Evolutionary conservation across 805 yeast genomes (phyloP).

Genomic region (Starmerella apis): DNA sequence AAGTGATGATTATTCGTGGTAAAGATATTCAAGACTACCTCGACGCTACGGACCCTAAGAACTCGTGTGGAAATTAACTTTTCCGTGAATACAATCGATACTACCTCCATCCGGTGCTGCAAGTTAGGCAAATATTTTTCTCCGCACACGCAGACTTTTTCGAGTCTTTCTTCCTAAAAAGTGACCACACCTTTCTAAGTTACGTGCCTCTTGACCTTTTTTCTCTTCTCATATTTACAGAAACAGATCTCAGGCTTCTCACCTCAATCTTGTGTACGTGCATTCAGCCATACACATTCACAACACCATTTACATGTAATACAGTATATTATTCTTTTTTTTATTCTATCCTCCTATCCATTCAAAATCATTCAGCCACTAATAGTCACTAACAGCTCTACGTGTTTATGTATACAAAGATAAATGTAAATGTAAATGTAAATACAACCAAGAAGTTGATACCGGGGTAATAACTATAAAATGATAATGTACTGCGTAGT

Average conservation of each 20-base stretch:
- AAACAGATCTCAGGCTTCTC: neutral
- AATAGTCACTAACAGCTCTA: too few species aligned
- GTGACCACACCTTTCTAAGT: neutral
- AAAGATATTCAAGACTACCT: slow-evolving; percentile 10
- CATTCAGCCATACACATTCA: neutral
- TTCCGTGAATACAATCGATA: too few species aligned
- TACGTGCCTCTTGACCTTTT: neutral
- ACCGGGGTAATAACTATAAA: too few species aligned
- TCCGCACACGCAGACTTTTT: neutral
- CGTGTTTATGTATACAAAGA: too few species aligned
- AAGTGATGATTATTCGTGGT: slow-evolving; percentile 10
- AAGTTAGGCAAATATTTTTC: too few species aligned
- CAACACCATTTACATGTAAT: neutral
- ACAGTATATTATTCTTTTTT: too few species aligned
- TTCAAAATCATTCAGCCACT: too few species aligned
- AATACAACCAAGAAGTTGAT: too few species aligned
- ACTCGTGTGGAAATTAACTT: neutral
- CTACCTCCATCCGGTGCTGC: too few species aligned
- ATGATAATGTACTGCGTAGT: too few species aligned
- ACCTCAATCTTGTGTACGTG: neutral
- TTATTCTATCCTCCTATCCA: too few species aligned
- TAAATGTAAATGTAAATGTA: too few species aligned
- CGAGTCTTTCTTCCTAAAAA: neutral
- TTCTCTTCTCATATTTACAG: neutral
- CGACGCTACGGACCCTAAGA: neutral